Percentiles rank a stretch among this genome's conserved stretches.
These are phyloP conservation scores for Monilinia vaccinii-corymbosi DNA, from an alignment of 2,329 filamentous ascomycete genomes.

Conservation along the genomic window DNA sequence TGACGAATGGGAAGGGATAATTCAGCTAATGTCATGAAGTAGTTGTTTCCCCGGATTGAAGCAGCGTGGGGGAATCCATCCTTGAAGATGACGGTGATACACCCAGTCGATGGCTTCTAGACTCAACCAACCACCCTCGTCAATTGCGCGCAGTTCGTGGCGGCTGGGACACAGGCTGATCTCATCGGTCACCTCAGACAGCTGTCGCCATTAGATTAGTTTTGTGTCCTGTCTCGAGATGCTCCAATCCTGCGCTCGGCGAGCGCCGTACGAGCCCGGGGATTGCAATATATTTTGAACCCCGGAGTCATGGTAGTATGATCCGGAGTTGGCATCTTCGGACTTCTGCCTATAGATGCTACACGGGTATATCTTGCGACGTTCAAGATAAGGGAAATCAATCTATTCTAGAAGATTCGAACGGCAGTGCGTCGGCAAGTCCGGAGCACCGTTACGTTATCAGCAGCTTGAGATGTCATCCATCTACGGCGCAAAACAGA, in stretches of 20 bases:
- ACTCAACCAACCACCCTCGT: neutral
- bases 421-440: neutral
- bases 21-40: neutral
- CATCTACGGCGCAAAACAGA: neutral
- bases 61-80: neutral
- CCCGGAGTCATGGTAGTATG: neutral
- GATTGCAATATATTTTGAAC: neutral
- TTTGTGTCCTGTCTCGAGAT: neutral
- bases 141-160: neutral
- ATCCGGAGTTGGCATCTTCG: neutral
- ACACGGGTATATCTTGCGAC: neutral
- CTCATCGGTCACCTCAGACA: neutral
- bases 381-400: neutral
- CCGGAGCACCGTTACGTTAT: neutral
- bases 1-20: neutral
- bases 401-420: neutral
- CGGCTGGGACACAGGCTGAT: slow-evolving; percentile 1
- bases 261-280: neutral
- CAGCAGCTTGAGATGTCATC: no score
- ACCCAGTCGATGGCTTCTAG: neutral
- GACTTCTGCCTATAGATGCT: neutral
- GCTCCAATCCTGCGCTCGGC: neutral
- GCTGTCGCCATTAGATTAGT: neutral
- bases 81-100: neutral
- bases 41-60: neutral